These are phyloP conservation scores for Scheffersomyces lignicola DNA, from an alignment of 1,139 yeast species.

Conservation along the genomic window DNA sequence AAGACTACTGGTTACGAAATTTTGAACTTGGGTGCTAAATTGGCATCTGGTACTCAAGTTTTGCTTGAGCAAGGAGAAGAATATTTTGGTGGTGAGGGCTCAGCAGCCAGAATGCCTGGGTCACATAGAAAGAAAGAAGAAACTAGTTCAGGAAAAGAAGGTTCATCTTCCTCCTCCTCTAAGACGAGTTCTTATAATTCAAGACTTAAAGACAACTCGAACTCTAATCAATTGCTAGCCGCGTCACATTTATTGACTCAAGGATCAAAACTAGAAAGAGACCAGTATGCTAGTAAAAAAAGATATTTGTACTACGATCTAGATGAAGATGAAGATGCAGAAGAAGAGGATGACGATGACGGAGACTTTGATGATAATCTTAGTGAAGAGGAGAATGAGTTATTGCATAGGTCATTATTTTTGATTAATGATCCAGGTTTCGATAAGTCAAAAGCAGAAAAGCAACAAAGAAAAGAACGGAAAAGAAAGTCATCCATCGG, in stretches of 20 bases:
- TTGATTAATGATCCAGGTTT: constrained; percentile 9
- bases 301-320: constrained; percentile 30
- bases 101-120: constrained; percentile 35
- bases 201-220: constrained; percentile 1
- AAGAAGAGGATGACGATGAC: constrained; percentile 11
- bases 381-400: constrained; percentile 13
- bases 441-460: background rate
- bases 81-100: constrained; percentile 67
- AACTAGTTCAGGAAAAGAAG: background rate
- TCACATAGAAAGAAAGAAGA: constrained; percentile 1
- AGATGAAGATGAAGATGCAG: constrained; percentile 20
- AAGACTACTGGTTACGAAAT: constrained; percentile 80
- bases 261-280: constrained; percentile 18
- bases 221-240: constrained; percentile 7
- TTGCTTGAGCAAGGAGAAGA: constrained; percentile 80
- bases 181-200: no score
- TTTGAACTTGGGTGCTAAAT: constrained; percentile 76
- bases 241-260: constrained; percentile 16
- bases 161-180: background rate
- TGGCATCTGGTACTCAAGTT: constrained; percentile 88
- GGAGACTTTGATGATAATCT: constrained; percentile 9
- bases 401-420: constrained; percentile 15
- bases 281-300: constrained; percentile 23
- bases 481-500: constrained; percentile 22
- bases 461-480: constrained; percentile 5